Base-by-base conservation (phyloP, 805 yeast genomes). In the Starmerella lactis-condensi region DNA sequence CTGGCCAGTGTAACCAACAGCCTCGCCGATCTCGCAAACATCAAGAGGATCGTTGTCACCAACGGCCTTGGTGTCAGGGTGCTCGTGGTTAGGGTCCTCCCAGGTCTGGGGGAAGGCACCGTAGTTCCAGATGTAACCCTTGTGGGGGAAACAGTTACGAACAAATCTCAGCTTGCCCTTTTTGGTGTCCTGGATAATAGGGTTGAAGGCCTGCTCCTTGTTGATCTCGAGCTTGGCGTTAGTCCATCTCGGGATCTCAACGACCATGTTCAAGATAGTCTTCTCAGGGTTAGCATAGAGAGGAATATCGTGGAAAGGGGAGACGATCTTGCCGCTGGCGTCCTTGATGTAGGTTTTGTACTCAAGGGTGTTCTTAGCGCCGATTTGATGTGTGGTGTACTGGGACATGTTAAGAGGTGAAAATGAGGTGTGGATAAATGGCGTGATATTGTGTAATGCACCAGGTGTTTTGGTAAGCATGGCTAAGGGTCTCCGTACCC, bases 81-180 rank as follows among this genome's bases (percentile, higher is more conserved):
- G 61, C 33, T 42, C 47, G 31, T 58, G 60, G 36, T 73, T 67
- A n/a, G 92, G 91, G 50, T 89, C 92, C 56, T 85, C 98, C 96
- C 96, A 85, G 3, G 96, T 85, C 59, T 85, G 95, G 44, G 96
- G 96, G 69, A 85, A 76, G 30, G 95, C 95, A 57, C 96, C 98
- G 57, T 85, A 85, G 65, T 89, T 89, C 65, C 82, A 93, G 47
- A 85, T 85, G 66, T 89, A 85, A 48, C 98, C 98, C 57, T 89
- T 92, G 65, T 78, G 93, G 32, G 98, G 98, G 79, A 85, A 85
- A 58, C 92, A 72, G 70, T 89, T 89, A 64, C 93, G 75, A 38
- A 89, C 96, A 48, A 75, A 89, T 63, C 96, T 73, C 51, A 82
- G 70, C 59, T 81, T 75, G 45, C 95, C 96, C 67, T 89, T 85